Evolutionary conservation across 1,139 yeast genomes (phyloP).

Genomic region (Candida albicans): DNA sequence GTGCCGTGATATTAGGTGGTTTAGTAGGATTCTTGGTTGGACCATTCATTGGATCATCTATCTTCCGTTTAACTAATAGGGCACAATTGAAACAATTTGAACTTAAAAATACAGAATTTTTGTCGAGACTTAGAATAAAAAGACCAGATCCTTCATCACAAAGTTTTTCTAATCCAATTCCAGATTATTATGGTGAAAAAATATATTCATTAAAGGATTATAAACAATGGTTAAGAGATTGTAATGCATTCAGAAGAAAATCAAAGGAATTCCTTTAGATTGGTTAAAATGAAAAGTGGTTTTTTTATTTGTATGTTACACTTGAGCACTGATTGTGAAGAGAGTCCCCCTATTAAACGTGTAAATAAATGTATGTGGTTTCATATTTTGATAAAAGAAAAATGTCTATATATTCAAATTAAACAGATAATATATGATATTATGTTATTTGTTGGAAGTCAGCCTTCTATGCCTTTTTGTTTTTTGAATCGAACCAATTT

Average conservation of each 20-base stretch:
- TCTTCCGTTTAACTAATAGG: conserved; percentile 60
- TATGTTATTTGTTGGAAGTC: no score
- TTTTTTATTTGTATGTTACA: no score
- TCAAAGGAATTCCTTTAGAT: conserved; percentile 68
- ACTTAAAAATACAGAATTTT: conserved; percentile 68
- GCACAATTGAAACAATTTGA: conserved; percentile 47
- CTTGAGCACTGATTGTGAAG: no score
- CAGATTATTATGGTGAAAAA: conserved; percentile 96
- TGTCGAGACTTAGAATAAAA: conserved; percentile 69
- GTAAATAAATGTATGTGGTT: neutral
- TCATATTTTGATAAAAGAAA: neutral
- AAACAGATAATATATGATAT: no score
- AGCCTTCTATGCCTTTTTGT: no score
- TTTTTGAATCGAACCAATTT: no score
- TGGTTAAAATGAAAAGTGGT: neutral
- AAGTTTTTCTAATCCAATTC: conserved; percentile 91
- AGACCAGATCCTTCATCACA: conserved; percentile 95
- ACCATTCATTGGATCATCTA: conserved; percentile 72
- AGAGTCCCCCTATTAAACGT: no score
- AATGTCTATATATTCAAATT: no score
- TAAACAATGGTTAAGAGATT: conserved; percentile 94
- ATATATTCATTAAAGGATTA: conserved; percentile 84
- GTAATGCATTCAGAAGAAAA: conserved; percentile 86
- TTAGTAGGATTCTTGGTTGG: conserved; percentile 81
- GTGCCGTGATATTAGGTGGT: conserved; percentile 67